Percentiles rank a stretch among this genome's conserved stretches.
Evolutionary conservation across 441 rosid genomes (phyloP).

Genomic region (Gossypium gossypioides): DNA sequence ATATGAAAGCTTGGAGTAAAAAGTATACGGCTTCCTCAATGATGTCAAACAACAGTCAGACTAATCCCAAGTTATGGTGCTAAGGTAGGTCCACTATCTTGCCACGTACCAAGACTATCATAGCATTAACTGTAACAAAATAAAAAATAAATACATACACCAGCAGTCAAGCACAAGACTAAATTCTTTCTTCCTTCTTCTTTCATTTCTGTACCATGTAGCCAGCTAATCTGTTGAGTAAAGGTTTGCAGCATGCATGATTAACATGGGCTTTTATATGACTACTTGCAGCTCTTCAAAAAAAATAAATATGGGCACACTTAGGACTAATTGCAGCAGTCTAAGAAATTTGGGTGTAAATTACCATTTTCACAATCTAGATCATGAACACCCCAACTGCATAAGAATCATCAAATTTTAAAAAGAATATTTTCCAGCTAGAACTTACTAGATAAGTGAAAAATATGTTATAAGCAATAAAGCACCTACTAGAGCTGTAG

Average conservation of each 20-base stretch:
- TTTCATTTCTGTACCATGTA: background rate
- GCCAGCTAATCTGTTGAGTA: background rate
- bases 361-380: background rate
- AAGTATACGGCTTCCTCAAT: background rate
- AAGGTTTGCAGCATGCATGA: background rate
- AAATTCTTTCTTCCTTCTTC: background rate
- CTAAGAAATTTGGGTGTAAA: background rate
- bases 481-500: background rate
- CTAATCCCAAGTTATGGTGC: background rate
- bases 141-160: background rate
- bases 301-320: background rate
- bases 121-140: background rate
- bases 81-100: background rate
- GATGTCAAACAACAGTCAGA: background rate
- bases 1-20: slow-evolving; percentile 10
- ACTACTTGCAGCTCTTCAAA: background rate
- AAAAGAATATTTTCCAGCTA: background rate
- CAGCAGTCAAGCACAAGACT: background rate
- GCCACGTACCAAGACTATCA: background rate
- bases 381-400: background rate
- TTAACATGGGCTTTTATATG: background rate
- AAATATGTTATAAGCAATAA: background rate
- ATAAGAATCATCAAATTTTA: background rate
- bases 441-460: background rate
- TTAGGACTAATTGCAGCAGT: background rate